Conservation (phyloP, 1,139 yeast species). For the Arxiozyma telluris region DNA sequence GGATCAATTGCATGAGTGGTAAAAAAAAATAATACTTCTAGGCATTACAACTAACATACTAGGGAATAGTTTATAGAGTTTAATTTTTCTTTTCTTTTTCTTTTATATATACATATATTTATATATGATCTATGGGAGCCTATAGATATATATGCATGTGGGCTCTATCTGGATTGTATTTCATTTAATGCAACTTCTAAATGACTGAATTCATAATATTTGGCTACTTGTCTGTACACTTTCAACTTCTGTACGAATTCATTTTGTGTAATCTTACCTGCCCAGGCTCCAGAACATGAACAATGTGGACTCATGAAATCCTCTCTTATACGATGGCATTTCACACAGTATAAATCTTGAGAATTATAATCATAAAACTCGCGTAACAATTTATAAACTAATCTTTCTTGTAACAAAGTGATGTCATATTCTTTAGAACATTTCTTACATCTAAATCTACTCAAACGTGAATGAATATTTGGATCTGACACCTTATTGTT, state of each 20-base stretch:
- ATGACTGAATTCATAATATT: slow-evolving; percentile 51
- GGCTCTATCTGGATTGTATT: not conserved
- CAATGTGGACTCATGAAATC: slow-evolving; percentile 71
- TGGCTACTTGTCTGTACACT: slow-evolving; percentile 52
- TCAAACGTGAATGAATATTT: not conserved
- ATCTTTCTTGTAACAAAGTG: slow-evolving; percentile 66
- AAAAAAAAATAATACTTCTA: not conserved
- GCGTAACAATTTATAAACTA: slow-evolving; percentile 56
- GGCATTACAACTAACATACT: not conserved
- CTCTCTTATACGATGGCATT: slow-evolving; percentile 61
- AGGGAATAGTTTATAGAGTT: too few relatives aligned
- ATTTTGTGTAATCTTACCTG: slow-evolving; percentile 43
- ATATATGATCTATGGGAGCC: not conserved
- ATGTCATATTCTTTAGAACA: slow-evolving; percentile 62
- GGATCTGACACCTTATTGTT: not conserved
- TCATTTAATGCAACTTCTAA: slow-evolving; percentile 32
- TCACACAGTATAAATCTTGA: slow-evolving; percentile 76
- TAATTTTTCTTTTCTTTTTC: not conserved
- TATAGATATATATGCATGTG: not conserved
- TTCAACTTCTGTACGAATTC: slow-evolving; percentile 40
- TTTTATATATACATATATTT: not conserved
- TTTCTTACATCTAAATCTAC: slow-evolving; percentile 53
- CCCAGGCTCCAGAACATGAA: slow-evolving; percentile 83
- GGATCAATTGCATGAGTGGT: slow-evolving; percentile 27
- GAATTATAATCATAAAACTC: slow-evolving; percentile 51